Conservation (phyloP, 2,329 filamentous ascomycete genomes). For the Macrophomina tecta region DNA sequence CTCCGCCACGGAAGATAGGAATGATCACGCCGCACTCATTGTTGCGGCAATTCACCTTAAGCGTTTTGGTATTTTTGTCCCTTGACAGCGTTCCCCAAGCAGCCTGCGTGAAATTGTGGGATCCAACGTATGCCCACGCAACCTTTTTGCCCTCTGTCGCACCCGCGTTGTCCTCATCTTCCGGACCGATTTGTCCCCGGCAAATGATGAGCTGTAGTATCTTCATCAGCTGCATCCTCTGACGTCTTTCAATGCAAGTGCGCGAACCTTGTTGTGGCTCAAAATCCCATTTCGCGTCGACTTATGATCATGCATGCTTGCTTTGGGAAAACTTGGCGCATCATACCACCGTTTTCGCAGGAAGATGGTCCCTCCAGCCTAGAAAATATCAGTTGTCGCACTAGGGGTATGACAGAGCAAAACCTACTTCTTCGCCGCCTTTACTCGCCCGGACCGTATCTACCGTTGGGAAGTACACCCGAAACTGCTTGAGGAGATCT, state of each 20-base stretch:
- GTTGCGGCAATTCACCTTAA: conserved; percentile 84
- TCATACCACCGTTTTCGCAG: conserved; percentile 76
- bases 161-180: conserved; percentile 33
- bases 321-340: conserved; percentile 70
- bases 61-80: conserved; percentile 68
- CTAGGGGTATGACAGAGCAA: not conserved
- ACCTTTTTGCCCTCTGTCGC: conserved; percentile 35
- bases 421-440: conserved; percentile 33
- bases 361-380: conserved; percentile 78
- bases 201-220: conserved; percentile 41
- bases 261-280: conserved; percentile 77
- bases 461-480: conserved; percentile 81
- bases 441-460: conserved; percentile 58
- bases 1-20: conserved; percentile 52
- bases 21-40: conserved; percentile 95
- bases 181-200: conserved; percentile 49
- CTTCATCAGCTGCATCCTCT: not conserved
- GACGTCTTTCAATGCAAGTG: conserved; percentile 43
- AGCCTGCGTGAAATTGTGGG: conserved; percentile 89
- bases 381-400: not conserved
- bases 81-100: conserved; percentile 86
- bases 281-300: conserved; percentile 74
- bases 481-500: conserved; percentile 56
- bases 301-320: conserved; percentile 75
- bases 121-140: conserved; percentile 86